Conservation (phyloP, 2,329 filamentous ascomycete species). For the Xylariaceae sp. region DNA sequence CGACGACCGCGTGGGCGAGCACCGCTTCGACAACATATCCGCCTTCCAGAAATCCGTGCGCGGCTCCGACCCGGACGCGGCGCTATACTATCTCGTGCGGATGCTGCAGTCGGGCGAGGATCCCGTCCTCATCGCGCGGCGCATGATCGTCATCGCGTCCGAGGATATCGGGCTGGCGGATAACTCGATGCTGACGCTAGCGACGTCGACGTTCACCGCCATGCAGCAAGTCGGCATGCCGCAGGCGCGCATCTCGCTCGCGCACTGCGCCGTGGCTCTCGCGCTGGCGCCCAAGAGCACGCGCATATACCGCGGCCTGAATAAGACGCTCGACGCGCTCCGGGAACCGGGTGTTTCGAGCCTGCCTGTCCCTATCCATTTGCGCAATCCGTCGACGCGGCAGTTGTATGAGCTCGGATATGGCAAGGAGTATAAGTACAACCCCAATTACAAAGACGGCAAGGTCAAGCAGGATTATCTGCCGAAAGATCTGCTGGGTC, state of each 20-base stretch:
- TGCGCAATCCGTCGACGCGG: slow-evolving; percentile 86
- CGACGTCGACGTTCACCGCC: slow-evolving; percentile 79
- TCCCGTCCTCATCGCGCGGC: slow-evolving; percentile 82
- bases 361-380: slow-evolving; percentile 76
- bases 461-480: slow-evolving; percentile 83
- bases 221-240: slow-evolving; percentile 93
- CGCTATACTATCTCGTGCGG: slow-evolving; percentile 88
- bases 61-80: slow-evolving; percentile 78
- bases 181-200: slow-evolving; percentile 73
- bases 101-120: slow-evolving; percentile 97
- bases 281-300: slow-evolving; percentile 81
- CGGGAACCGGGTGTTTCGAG: slow-evolving; percentile 77
- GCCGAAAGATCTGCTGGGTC: slow-evolving; percentile 67
- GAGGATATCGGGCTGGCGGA: slow-evolving; percentile 93
- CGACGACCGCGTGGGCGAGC: slow-evolving; percentile 90
- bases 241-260: slow-evolving; percentile 87
- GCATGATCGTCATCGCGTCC: slow-evolving; percentile 90
- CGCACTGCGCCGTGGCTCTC: slow-evolving; percentile 79
- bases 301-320: slow-evolving; percentile 74
- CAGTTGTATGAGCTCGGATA: slow-evolving; percentile 92
- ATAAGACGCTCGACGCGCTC: slow-evolving; percentile 73
- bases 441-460: slow-evolving; percentile 81
- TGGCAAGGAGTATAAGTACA: slow-evolving; percentile 92
- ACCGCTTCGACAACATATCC: slow-evolving; percentile 96
- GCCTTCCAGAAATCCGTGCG: slow-evolving; percentile 95